Percentiles rank a stretch among this genome's conserved stretches.
Conservation (phyloP, 78 protist species). For the Speleostelium caveatum region DNA sequence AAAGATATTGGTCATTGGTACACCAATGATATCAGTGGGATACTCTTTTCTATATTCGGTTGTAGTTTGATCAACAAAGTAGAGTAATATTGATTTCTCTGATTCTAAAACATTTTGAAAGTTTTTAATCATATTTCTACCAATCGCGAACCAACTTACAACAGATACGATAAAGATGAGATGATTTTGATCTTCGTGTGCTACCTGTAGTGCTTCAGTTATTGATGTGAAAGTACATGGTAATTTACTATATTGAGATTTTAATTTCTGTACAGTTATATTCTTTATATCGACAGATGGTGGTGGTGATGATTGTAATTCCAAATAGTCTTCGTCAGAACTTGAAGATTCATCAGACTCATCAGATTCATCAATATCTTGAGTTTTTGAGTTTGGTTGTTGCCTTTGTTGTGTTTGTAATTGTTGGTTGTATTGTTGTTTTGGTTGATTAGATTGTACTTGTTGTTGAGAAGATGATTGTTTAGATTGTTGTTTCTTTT, state of each 20-base stretch:
- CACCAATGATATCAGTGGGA: constrained; percentile 43
- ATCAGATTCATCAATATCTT: neutral
- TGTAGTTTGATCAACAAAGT: constrained; percentile 40
- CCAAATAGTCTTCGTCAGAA: neutral
- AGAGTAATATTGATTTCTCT: constrained; percentile 25
- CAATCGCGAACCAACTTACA: constrained; percentile 49
- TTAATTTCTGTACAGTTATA: neutral
- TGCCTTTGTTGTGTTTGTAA: neutral
- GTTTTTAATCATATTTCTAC: constrained; percentile 26
- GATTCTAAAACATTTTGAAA: constrained; percentile 23
- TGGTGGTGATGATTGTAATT: neutral
- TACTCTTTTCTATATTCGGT: constrained; percentile 25
- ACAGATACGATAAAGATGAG: constrained; percentile 38
- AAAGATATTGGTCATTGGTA: constrained; percentile 36
- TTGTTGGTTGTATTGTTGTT: neutral
- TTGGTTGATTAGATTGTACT: neutral
- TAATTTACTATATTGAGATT: neutral
- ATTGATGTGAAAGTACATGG: constrained; percentile 6
- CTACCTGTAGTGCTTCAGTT: constrained; percentile 14
- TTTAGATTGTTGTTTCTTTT: neutral
- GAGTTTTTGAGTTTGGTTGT: neutral
- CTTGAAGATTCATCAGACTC: neutral
- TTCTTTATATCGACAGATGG: neutral
- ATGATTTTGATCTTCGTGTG: constrained; percentile 63
- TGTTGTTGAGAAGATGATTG: neutral